Evolutionary conservation across 768 basidiomycete genomes (phyloP).

Genomic region (Amanita rimosa): DNA sequence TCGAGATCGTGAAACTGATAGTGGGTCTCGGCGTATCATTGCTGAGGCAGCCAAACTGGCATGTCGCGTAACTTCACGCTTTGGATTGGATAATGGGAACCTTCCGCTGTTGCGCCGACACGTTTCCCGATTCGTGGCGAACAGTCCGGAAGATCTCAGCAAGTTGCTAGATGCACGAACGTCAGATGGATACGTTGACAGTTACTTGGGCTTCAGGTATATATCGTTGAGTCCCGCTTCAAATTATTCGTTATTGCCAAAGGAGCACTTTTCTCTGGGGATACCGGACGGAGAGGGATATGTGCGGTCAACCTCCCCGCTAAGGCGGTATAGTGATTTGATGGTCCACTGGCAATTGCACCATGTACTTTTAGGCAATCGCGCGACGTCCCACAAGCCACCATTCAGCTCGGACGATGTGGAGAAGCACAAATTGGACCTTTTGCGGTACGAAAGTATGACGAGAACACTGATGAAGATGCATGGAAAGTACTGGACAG

Average conservation of each 20-base stretch:
- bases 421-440: conserved; percentile 25
- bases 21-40: conserved; percentile 46
- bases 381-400: conserved; percentile 17
- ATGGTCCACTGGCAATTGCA: conserved; percentile 93
- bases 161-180: conserved; percentile 40
- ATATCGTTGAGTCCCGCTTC: conserved; percentile 24
- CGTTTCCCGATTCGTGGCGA: conserved; percentile 19
- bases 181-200: conserved; percentile 30
- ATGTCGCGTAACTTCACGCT: conserved; percentile 62
- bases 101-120: conserved; percentile 58
- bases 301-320: conserved; percentile 71
- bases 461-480: conserved; percentile 7
- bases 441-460: conserved; percentile 16
- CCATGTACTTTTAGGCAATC: conserved; percentile 40
- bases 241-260: conserved; percentile 40
- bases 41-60: conserved; percentile 79
- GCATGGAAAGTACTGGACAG: conserved; percentile 23
- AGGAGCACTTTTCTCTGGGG: conserved; percentile 59
- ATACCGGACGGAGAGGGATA: conserved; percentile 73
- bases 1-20: conserved; percentile 12
- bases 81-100: conserved; percentile 39
- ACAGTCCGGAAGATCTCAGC: conserved; percentile 22
- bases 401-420: conserved; percentile 39
- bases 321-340: conserved; percentile 78
- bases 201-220: conserved; percentile 20